Evolutionary conservation across 2,329 filamentous ascomycete species (phyloP), one percentile per base, ranked within the genome.

Genomic region (Fusarium sp.): DNA sequence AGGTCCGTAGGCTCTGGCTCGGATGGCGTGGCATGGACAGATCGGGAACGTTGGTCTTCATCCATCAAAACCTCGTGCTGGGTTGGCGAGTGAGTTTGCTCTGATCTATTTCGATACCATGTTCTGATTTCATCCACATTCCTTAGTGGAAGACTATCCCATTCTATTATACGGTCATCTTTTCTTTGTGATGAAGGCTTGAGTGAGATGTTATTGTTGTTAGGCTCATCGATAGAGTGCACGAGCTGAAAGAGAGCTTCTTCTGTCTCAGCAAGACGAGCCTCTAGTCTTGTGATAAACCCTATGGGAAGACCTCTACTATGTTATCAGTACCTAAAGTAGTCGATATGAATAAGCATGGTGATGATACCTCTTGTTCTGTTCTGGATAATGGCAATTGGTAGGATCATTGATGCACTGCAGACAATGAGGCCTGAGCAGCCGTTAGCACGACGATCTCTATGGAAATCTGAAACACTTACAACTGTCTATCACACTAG

Each of bases 271-370:
- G 72, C 75, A 5, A 85, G 79, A 2, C 84, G 80, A 6, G 80
- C 78, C 59, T 85, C 84, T 7, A 85, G 56, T 24, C 79, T 79
- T 7, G 79, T 82, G 10, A 85, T 80, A 47, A 84, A 85, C 0
- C 84, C 84, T 17, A 81, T 76, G 1, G 80, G 84, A 41, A 81
- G 79, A 36, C 79, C 82, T 55, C 81, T 83, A 11, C 0, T 13
- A n/a, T 9, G 1, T 12, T 11, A 6, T 70, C 36, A 78, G 51
- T 15, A 31, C 42, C 5, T 18, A 13, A 7, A n/a, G 51, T 18
- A 11, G 7, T n/a, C 6, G 3, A 10, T 7, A 3, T 22, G 3
- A 18, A 2, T 28, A 24, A 15, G 6, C 6, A 10, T 45, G 69
- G 22, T 52, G 35, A 4, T 17, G 6, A 70, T 75, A 82, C 68